Percentiles rank a stretch among this genome's conserved stretches.
phyloP scores from a whole-genome alignment of 352 stramenopile species.

The Ophiocytium majus region DNA sequence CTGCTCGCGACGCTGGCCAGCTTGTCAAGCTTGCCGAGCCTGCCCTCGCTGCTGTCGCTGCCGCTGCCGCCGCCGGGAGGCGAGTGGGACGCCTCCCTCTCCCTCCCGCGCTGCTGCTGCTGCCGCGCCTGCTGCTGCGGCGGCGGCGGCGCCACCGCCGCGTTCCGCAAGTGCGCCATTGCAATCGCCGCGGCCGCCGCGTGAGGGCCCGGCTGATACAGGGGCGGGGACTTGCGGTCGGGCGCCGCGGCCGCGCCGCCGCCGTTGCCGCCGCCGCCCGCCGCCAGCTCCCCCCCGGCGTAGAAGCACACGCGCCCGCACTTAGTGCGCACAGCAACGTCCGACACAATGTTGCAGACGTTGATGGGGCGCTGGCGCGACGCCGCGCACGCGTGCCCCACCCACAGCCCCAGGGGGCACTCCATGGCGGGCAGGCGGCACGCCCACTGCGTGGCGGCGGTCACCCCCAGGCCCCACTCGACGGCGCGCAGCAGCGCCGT shows the following conservation, averaged over 20 bases:
- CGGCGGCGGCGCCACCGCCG: not conserved
- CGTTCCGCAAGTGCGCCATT: not conserved
- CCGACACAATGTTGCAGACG: conserved; percentile 32
- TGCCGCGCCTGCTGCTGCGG: no score
- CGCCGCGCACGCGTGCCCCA: conserved; percentile 31
- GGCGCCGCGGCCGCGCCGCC: no score
- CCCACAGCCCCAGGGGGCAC: conserved; percentile 24
- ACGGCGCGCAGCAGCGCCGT: conserved; percentile 21
- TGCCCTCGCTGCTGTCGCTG: not conserved
- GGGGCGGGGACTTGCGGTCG: no score
- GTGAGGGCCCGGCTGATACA: no score
- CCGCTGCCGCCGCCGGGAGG: not conserved
- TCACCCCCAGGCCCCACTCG: conserved; percentile 17
- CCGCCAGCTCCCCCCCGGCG: not conserved
- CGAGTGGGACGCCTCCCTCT: not conserved
- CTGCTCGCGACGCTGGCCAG: conserved; percentile 8
- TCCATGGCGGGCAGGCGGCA: conserved; percentile 35
- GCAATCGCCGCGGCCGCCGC: no score
- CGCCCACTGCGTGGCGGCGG: conserved; percentile 27
- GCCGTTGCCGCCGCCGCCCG: no score
- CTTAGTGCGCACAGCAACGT: not conserved
- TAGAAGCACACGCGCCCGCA: not conserved
- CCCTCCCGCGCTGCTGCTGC: no score
- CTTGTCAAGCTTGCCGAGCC: conserved; percentile 14
- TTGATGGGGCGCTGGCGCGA: conserved; percentile 40